Percentiles rank a stretch among this genome's conserved stretches.
Conservation (phyloP, 345 rosid species). For the Eucalyptus rudis region DNA sequence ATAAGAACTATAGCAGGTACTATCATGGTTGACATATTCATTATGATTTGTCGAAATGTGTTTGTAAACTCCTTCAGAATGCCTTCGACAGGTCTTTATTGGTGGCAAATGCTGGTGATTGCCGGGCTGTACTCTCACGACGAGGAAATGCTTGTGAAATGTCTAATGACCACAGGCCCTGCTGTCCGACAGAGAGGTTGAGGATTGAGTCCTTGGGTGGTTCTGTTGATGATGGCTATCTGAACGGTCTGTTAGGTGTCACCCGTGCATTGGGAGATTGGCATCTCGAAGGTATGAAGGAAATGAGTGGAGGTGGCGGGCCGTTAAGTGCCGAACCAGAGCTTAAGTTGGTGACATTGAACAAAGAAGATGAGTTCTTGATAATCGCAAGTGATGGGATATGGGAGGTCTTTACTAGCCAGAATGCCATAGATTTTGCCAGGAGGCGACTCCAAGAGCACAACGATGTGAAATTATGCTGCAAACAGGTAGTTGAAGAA, state of each 20-base stretch:
- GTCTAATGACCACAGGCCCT: slow-evolving; percentile 73
- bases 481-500: slow-evolving; percentile 65
- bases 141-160: slow-evolving; percentile 51
- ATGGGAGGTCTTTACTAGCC: slow-evolving; percentile 79
- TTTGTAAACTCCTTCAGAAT: background rate
- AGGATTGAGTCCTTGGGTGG: slow-evolving; percentile 68
- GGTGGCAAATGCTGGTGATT: slow-evolving; percentile 95
- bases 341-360: slow-evolving; percentile 39
- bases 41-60: background rate
- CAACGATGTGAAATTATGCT: slow-evolving; percentile 56
- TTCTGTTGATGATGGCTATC: slow-evolving; percentile 44
- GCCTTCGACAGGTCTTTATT: slow-evolving; percentile 38
- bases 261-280: slow-evolving; percentile 80
- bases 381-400: slow-evolving; percentile 75
- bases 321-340: slow-evolving; percentile 86
- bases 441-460: slow-evolving; percentile 63
- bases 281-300: slow-evolving; percentile 66
- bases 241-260: slow-evolving; percentile 63
- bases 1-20: background rate
- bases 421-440: slow-evolving; percentile 65
- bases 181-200: slow-evolving; percentile 35
- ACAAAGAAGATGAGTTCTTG: slow-evolving; percentile 71
- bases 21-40: background rate
- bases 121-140: slow-evolving; percentile 68
- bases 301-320: slow-evolving; percentile 16